These are phyloP conservation scores for Zygoascus tannicola DNA, from an alignment of 805 yeast genomes.

Conservation along the genomic window DNA sequence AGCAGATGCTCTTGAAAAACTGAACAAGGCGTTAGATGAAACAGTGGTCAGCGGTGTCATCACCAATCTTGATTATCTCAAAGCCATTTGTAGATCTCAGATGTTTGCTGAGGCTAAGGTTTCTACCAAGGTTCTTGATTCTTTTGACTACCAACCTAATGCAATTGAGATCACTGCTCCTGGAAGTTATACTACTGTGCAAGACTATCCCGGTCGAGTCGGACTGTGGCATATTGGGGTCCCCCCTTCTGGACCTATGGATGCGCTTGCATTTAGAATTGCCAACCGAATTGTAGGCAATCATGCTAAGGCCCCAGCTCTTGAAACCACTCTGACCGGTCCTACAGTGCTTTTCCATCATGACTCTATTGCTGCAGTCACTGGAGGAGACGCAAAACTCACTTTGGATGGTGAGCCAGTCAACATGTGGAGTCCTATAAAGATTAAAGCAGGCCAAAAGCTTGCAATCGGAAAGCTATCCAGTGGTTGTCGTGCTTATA, in stretches of 20 bases:
- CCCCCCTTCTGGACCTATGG: constrained; percentile 99
- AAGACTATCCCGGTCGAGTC: constrained; percentile 87
- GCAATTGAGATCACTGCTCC: constrained; percentile 82
- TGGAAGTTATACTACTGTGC: constrained; percentile 94
- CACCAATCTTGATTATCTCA: constrained; percentile 81
- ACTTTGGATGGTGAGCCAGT: constrained; percentile 51
- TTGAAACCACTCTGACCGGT: constrained; percentile 82
- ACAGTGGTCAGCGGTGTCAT: constrained; percentile 83
- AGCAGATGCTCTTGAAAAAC: constrained; percentile 67
- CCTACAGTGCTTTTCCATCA: constrained; percentile 81
- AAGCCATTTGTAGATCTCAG: constrained; percentile 71
- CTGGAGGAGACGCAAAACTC: constrained; percentile 76
- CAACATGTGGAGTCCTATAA: constrained; percentile 64
- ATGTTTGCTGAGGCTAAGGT: constrained; percentile 81
- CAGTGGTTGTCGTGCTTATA: constrained; percentile 80
- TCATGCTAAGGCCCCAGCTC: constrained; percentile 69
- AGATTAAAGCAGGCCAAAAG: constrained; percentile 63
- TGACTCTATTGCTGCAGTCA: constrained; percentile 64
- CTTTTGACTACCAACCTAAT: constrained; percentile 66
- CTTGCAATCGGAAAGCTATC: constrained; percentile 72
- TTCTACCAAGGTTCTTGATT: constrained; percentile 79
- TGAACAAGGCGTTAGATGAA: constrained; percentile 74
- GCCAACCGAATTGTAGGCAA: constrained; percentile 92
- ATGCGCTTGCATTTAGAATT: constrained; percentile 75
- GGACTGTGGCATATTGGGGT: constrained; percentile 89